Base-by-base conservation (phyloP, 495 filamentous ascomycete species). In the Penicillium nucicola region DNA sequence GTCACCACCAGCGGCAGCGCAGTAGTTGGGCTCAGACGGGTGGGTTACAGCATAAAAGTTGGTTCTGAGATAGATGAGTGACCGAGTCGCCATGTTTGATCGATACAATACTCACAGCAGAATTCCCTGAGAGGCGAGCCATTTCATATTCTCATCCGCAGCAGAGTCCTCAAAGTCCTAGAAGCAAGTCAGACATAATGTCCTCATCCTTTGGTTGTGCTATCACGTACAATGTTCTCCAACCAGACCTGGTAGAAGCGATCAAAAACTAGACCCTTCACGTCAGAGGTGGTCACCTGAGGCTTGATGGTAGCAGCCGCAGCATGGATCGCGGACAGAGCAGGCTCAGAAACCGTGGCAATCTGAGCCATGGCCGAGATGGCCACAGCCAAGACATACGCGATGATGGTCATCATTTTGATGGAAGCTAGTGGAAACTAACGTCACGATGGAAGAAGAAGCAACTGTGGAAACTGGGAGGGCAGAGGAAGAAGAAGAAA, bases 11-110 rank as follows among this genome's bases (percentile, higher is more conserved):
- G 81, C 80, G 10, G 77, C 64, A 12, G 83, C 79, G 39, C 78
- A 71, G 66, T 89, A 89, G 71, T 90, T 90, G 22, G 84, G 84
- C 69, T 88, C 74, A 0, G 83, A 87, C 8, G 85, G 85, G 53
- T 87, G 84, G 8, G 84, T 84, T 30, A 82, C 53, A 17, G 74
- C 80, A 45, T 73, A 82, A 73, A 77, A 84, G 69, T 87, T 86
- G 51, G 73, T 78, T 1, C 25, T 28, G 10, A 9, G 25, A 9
- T 8, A 28, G 2, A 28, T 28, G 7, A 28, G 25, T 28, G 7
- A 3, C 10, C 7, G 10, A 2, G 7, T 9, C 7, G 10, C 1
- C 25, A 28, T 28, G 25, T 8, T 28, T 28, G 5, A 28, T 28
- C 7, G 5, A 28, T 6, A 2, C 2, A 28, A 8, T 28, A 8